phyloP scores from a whole-genome alignment of 2,329 filamentous ascomycete genomes.

The Sclerotinia nivalis region DNA sequence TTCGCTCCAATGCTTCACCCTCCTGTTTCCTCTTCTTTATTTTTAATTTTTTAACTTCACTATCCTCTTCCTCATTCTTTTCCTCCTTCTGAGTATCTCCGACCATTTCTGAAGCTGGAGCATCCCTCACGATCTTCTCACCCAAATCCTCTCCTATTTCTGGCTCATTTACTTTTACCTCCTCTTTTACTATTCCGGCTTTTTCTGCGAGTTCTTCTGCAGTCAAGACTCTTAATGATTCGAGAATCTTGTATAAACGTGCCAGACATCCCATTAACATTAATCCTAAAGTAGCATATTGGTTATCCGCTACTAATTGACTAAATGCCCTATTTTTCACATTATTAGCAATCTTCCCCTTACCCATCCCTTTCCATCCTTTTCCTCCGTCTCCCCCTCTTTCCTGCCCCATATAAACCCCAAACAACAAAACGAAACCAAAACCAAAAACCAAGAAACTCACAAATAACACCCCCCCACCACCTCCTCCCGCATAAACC shows the following conservation, averaged over 20 bases:
- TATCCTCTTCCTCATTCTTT: conserved; percentile 5
- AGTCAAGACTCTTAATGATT: conserved; percentile 35
- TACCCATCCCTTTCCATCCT: no score
- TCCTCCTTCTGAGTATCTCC: conserved; percentile 10
- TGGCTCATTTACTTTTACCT: conserved; percentile 5
- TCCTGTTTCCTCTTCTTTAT: conserved; percentile 32
- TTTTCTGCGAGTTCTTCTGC: conserved; percentile 26
- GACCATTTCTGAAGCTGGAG: conserved; percentile 22
- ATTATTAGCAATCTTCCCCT: conserved; percentile 33
- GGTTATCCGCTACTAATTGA: conserved; percentile 68
- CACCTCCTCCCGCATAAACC: conserved; percentile 46
- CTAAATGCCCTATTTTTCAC: conserved; percentile 59
- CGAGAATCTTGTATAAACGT: conserved; percentile 53
- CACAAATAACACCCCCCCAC: conserved; percentile 50
- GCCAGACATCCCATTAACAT: conserved; percentile 66
- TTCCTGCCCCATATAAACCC: no score
- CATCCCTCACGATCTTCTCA: conserved; percentile 41
- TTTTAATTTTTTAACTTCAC: conserved; percentile 29
- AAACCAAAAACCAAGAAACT: conserved; percentile 38
- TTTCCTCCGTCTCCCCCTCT: background rate
- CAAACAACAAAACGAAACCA: conserved; percentile 40
- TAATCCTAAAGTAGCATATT: conserved; percentile 71
- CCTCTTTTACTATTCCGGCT: background rate
- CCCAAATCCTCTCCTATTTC: conserved; percentile 32
- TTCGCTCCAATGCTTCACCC: conserved; percentile 14